These are phyloP conservation scores for Backusella parvicylindrica DNA, from an alignment of 192 early-diverging fungal species.

Conservation along the genomic window DNA sequence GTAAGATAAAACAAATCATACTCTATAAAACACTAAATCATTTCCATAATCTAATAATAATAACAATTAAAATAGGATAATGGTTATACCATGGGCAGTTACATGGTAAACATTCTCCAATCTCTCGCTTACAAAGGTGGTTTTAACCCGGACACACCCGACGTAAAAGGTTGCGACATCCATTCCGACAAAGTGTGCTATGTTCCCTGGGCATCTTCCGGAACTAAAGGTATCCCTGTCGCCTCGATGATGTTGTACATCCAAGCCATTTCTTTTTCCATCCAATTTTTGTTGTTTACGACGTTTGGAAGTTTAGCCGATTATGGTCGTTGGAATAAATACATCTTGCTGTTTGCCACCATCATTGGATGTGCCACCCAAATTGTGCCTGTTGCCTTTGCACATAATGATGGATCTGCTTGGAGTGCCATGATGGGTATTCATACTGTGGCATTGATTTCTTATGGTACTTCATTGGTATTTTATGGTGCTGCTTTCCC, in stretches of 20 bases:
- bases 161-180: conserved; percentile 16
- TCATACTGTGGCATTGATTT: conserved; percentile 19
- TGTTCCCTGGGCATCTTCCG: conserved; percentile 9
- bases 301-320: conserved; percentile 35
- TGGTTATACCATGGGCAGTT: conserved; percentile 31
- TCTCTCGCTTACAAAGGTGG: conserved; percentile 26
- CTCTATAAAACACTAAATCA: not conserved
- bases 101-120: conserved; percentile 30
- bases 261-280: conserved; percentile 36
- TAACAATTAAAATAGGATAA: conserved; percentile 20
- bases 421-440: conserved; percentile 37
- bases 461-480: conserved; percentile 34
- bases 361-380: conserved; percentile 26
- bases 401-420: conserved; percentile 23
- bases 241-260: conserved; percentile 33
- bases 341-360: conserved; percentile 28
- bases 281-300: conserved; percentile 33
- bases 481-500: conserved; percentile 40
- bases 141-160: conserved; percentile 14
- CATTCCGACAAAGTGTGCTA: conserved; percentile 15
- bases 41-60: not conserved
- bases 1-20: not conserved
- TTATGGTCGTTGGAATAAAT: conserved; percentile 28
- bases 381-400: conserved; percentile 26
- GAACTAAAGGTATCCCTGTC: conserved; percentile 9